Evolutionary conservation across 305 asterid genomes (phyloP).

Genomic region (Petunia hybrid): DNA sequence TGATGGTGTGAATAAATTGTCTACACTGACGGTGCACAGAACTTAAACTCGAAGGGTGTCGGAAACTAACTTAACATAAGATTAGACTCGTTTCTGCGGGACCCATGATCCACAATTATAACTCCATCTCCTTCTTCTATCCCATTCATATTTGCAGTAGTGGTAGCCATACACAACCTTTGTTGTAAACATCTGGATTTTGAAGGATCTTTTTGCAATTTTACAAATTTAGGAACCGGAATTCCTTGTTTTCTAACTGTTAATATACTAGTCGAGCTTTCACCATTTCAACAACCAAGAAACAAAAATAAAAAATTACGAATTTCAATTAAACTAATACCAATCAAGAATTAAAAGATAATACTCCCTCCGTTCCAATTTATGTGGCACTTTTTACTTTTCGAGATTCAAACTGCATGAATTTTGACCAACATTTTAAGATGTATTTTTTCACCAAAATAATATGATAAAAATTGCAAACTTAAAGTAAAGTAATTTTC

Average conservation of each 20-base stretch:
- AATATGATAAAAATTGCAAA: too few relatives aligned
- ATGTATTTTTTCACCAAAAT: too few relatives aligned
- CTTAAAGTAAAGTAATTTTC: too few relatives aligned
- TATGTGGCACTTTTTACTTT: too few relatives aligned
- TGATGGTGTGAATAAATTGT: too few relatives aligned
- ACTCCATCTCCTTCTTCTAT: constrained; percentile 75
- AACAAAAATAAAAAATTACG: constrained; percentile 26
- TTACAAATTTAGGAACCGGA: constrained; percentile 51
- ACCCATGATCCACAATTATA: constrained; percentile 95
- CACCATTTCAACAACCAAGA: too few relatives aligned
- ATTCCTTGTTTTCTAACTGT: constrained; percentile 49
- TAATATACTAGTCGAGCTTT: constrained; percentile 43
- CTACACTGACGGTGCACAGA: too few relatives aligned
- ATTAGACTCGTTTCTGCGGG: constrained; percentile 91
- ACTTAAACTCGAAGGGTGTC: not conserved
- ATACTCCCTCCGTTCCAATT: too few relatives aligned
- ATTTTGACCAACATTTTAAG: too few relatives aligned
- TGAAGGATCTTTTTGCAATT: constrained; percentile 51
- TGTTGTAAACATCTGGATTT: constrained; percentile 50
- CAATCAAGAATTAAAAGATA: not conserved
- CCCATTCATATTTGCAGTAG: constrained; percentile 57
- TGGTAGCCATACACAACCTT: constrained; percentile 58
- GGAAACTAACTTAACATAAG: constrained; percentile 81
- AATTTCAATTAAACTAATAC: not conserved
- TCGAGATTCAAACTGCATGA: too few relatives aligned